Evolutionary conservation across 2,329 filamentous ascomycete species (phyloP).

Genomic region (Trichophyton simii): DNA sequence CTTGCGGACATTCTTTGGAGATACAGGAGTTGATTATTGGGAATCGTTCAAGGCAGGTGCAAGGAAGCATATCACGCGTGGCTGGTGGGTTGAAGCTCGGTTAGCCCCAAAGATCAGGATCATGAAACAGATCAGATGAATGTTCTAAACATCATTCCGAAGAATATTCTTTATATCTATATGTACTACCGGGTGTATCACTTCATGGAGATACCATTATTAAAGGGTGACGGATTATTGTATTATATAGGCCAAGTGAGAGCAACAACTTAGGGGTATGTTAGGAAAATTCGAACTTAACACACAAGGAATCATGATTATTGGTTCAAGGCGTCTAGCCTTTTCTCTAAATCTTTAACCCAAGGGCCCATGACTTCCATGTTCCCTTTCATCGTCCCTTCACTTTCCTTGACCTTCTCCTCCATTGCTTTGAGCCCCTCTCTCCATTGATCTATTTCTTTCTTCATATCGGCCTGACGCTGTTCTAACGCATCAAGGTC

Average conservation of each 20-base stretch:
- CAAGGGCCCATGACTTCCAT: conserved; percentile 74
- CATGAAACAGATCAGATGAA: conserved; percentile 24
- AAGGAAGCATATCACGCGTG: conserved; percentile 28
- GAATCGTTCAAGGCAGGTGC: conserved; percentile 16
- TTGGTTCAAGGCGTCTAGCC: conserved; percentile 50
- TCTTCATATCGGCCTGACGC: conserved; percentile 67
- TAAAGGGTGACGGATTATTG: too few species aligned
- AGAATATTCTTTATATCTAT: background rate
- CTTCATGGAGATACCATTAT: too few species aligned
- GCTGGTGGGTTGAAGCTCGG: conserved; percentile 44
- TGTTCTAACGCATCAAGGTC: conserved; percentile 66
- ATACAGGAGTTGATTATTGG: conserved; percentile 21
- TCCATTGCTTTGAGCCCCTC: conserved; percentile 71
- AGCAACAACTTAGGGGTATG: background rate
- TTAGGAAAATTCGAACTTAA: background rate
- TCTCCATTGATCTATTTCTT: conserved; percentile 76
- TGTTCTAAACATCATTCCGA: background rate
- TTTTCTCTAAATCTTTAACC: conserved; percentile 75
- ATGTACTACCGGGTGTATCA: too few species aligned
- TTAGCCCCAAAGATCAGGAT: conserved; percentile 45
- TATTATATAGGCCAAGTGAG: too few species aligned
- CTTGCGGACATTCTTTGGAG: conserved; percentile 25
- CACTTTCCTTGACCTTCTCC: conserved; percentile 55
- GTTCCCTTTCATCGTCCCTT: conserved; percentile 61
- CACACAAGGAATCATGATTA: background rate